phyloP scores from a whole-genome alignment of 352 stramenopile genomes.

The Globisporangium mamillatum region DNA sequence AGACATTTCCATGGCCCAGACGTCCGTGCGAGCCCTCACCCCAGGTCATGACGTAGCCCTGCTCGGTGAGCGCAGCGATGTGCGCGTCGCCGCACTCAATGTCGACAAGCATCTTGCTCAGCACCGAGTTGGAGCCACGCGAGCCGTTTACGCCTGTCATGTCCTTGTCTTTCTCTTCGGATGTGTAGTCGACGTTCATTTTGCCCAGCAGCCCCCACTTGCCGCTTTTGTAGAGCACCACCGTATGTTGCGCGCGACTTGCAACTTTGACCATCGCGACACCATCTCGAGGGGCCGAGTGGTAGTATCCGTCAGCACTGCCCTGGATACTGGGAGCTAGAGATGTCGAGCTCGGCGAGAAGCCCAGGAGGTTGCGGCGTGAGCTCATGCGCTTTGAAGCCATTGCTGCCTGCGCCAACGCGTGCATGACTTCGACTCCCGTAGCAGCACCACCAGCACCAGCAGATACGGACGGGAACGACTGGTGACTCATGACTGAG shows the following conservation, averaged over 20 bases:
- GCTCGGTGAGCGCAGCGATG: constrained; percentile 60
- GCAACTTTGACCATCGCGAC: constrained; percentile 39
- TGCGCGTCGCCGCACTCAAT: constrained; percentile 61
- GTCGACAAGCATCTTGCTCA: constrained; percentile 57
- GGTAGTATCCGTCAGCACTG: constrained; percentile 3
- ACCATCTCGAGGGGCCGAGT: constrained; percentile 15
- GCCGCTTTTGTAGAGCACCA: constrained; percentile 48
- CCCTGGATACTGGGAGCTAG: constrained; percentile 7
- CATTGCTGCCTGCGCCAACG: constrained; percentile 16
- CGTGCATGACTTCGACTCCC: constrained; percentile 23
- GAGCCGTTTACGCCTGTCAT: background rate
- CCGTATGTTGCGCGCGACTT: constrained; percentile 34
- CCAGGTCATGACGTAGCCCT: constrained; percentile 75
- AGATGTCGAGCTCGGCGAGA: background rate
- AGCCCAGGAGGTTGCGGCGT: constrained; percentile 15
- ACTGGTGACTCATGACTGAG: background rate
- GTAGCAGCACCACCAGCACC: background rate
- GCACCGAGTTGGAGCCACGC: constrained; percentile 27
- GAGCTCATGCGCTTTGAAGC: constrained; percentile 6
- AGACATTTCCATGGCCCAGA: constrained; percentile 23
- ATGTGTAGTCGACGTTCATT: constrained; percentile 17
- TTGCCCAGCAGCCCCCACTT: constrained; percentile 34
- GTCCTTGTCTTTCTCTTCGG: constrained; percentile 3
- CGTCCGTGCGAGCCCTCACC: constrained; percentile 46
- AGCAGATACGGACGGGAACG: background rate